Conservation (phyloP, 1,284 basidiomycete species). For the Moniliella sp. region DNA sequence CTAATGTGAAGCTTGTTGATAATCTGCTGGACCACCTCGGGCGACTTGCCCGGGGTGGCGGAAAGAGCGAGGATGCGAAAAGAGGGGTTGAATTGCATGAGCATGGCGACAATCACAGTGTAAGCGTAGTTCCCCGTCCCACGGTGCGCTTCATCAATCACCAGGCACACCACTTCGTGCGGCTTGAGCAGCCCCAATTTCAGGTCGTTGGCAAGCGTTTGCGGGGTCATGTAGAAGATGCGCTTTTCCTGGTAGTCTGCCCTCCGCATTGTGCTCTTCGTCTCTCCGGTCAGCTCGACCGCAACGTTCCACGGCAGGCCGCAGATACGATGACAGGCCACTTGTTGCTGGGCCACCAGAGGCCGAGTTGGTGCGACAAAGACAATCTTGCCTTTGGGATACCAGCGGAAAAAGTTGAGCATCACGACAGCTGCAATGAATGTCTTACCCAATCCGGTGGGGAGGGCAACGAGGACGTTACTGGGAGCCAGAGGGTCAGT, state of each 20-base stretch:
- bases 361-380: slow-evolving; percentile 92
- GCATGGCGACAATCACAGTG: slow-evolving; percentile 61
- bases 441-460: slow-evolving; percentile 91
- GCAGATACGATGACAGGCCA: slow-evolving; percentile 78
- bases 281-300: slow-evolving; percentile 58
- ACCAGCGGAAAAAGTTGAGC: slow-evolving; percentile 36
- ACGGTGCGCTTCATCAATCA: slow-evolving; percentile 81
- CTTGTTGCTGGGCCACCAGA: slow-evolving; percentile 65
- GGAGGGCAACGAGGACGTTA: slow-evolving; percentile 79
- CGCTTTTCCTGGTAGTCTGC: slow-evolving; percentile 56
- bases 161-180: slow-evolving; percentile 55
- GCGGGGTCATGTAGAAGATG: slow-evolving; percentile 93
- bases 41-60: slow-evolving; percentile 72
- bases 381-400: slow-evolving; percentile 40
- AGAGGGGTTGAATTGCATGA: slow-evolving; percentile 81
- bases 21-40: slow-evolving; percentile 69
- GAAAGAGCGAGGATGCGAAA: slow-evolving; percentile 81
- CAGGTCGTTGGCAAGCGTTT: slow-evolving; percentile 78
- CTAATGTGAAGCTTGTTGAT: slow-evolving; percentile 89
- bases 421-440: slow-evolving; percentile 94
- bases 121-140: slow-evolving; percentile 85
- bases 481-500: slow-evolving; percentile 38
- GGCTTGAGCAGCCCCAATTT: slow-evolving; percentile 52
- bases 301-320: slow-evolving; percentile 76
- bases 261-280: slow-evolving; percentile 8